Evolutionary conservation across 202 grass and related monocot species (phyloP), one percentile per base, ranked within the genome.

Genomic region (Schoenoplectus triqueter): DNA sequence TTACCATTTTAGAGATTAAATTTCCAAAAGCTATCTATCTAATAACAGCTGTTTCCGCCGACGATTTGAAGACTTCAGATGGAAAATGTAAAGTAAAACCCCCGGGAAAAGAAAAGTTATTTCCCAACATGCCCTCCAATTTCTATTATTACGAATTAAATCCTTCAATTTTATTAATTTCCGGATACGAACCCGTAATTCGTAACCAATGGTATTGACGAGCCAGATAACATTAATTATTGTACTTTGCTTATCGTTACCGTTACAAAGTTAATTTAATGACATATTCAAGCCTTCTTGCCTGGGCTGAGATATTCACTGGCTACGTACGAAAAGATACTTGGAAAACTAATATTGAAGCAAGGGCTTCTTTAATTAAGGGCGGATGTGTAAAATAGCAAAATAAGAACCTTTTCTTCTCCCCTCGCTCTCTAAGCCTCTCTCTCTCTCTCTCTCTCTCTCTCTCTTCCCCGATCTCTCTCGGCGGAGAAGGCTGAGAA

Each of bases 401-500:
- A 83, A 56, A 83, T 60, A 47, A 66, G 0, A 83, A 15, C 41
- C 42, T 62, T 82, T 52, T 64, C 40, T 55, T 6, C 14, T 40
- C 13, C 6, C 60, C 68, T 75, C 55, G 66, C 66, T 41, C 41
- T 61, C 55, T 40, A 22, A 17, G 55, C 20, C 1, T 31, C 31
- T 31, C 31, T 74, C 66, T 39, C 8, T 39, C 22, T 42, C 44
- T 48, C 69, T 41, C 22, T 69, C 66, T 39, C 9, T 73, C 70
- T 72, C 15, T 61, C 31, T 59, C 60, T 84, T 82, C 84, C 56
- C 68, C 55, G 51, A 62, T 82, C 65, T 80, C 66, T 80, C 90
- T 51, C 90, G 75, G 77, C 86, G 83, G 88, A 86, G 88, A 63
- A 21, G 75, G 77, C 86, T 80, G 88, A 86, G 88, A 48, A 47